Conservation (phyloP, 805 yeast species). For the Monosporozyma servazzii region DNA sequence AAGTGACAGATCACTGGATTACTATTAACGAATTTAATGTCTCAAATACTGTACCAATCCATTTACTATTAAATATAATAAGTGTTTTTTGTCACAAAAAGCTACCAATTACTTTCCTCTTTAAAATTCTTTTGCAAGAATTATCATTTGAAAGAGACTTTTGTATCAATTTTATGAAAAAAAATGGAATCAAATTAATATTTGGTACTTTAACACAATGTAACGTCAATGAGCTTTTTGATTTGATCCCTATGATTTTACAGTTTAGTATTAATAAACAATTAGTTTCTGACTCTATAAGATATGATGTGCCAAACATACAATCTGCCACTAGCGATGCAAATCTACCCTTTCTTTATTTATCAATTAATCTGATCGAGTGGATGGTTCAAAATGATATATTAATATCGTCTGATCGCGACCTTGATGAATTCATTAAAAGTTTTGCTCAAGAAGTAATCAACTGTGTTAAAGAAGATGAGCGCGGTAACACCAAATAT, state of each 20-base stretch:
- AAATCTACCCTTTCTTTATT: constrained; percentile 22
- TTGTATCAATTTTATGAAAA: constrained; percentile 20
- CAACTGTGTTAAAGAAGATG: constrained; percentile 7
- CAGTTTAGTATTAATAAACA: not conserved
- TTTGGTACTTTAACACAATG: not conserved
- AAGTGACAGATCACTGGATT: not conserved
- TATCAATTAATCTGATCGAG: constrained; percentile 30
- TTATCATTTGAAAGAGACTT: not conserved
- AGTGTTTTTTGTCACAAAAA: not conserved
- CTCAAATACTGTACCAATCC: not conserved
- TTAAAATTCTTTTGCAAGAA: not conserved
- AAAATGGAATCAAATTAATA: constrained; percentile 2
- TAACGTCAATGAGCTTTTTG: not conserved
- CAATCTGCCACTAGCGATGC: constrained; percentile 4
- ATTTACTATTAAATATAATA: not conserved
- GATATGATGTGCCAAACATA: not conserved
- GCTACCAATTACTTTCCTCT: not conserved
- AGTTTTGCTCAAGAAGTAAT: constrained; percentile 10
- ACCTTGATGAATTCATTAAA: constrained; percentile 23
- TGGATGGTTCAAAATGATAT: constrained; percentile 31
- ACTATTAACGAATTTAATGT: not conserved
- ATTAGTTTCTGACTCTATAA: not conserved
- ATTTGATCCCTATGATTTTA: not conserved
- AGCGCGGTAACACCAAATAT: constrained; percentile 22
- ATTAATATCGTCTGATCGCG: constrained; percentile 31